phyloP scores from a whole-genome alignment of 352 stramenopile genomes.

The Phytophthora idaei region DNA sequence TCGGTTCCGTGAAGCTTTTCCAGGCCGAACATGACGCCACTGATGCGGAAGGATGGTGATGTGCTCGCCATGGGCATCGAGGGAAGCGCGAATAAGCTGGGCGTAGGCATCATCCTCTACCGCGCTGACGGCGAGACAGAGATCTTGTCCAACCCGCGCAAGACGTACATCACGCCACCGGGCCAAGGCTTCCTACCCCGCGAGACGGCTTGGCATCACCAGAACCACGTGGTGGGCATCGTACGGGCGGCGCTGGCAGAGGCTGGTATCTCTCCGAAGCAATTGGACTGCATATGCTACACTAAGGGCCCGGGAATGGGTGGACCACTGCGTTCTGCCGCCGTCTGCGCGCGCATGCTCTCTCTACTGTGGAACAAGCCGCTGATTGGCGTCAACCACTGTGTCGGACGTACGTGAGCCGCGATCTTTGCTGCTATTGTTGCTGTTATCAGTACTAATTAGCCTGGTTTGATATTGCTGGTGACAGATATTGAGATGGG shows the following conservation, averaged over 20 bases:
- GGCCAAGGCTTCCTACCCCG: slow-evolving; percentile 98
- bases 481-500: slow-evolving; percentile 99
- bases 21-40: slow-evolving; percentile 16
- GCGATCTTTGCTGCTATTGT: slow-evolving; percentile 4
- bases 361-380: slow-evolving; percentile 96
- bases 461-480: slow-evolving; percentile 1
- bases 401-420: slow-evolving; percentile 91
- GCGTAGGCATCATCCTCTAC: slow-evolving; percentile 86
- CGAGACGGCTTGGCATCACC: slow-evolving; percentile 99
- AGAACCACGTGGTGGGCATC: slow-evolving; percentile 96
- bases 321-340: slow-evolving; percentile 96
- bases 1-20: slow-evolving; percentile 12
- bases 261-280: slow-evolving; percentile 80
- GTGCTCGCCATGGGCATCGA: slow-evolving; percentile 98
- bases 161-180: slow-evolving; percentile 98
- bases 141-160: slow-evolving; percentile 98
- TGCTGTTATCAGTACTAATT: neutral
- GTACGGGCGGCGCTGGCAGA: slow-evolving; percentile 94
- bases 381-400: slow-evolving; percentile 99
- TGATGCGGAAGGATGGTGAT: slow-evolving; percentile 69
- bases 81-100: slow-evolving; percentile 98
- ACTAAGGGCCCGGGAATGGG: slow-evolving; percentile 99
- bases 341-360: slow-evolving; percentile 94
- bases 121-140: slow-evolving; percentile 75
- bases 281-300: slow-evolving; percentile 96